Conservation (phyloP, 768 basidiomycete species). For the Macrolepiota fuliginosa region DNA sequence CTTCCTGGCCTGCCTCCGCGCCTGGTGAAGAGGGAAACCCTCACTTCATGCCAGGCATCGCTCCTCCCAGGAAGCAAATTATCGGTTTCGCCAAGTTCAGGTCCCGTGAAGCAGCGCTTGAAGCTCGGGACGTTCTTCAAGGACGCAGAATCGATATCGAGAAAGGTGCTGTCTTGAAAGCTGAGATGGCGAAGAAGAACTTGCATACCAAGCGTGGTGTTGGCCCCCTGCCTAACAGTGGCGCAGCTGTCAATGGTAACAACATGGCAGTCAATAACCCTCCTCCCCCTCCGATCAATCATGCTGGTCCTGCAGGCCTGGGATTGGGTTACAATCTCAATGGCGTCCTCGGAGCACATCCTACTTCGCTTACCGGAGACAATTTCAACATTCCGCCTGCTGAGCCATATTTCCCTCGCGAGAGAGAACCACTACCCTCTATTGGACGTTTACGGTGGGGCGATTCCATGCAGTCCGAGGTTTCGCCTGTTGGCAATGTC, state of each 20-base stretch:
- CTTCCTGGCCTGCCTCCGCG: constrained; percentile 58
- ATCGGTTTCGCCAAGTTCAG: constrained; percentile 98
- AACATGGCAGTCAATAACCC: constrained; percentile 15
- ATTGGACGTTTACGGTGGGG: constrained; percentile 16
- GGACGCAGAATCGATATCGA: constrained; percentile 90
- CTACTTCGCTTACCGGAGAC: constrained; percentile 4
- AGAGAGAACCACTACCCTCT: constrained; percentile 13
- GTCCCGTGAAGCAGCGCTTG: constrained; percentile 81
- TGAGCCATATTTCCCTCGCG: constrained; percentile 13
- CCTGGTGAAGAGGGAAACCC: constrained; percentile 29
- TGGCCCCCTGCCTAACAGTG: constrained; percentile 50
- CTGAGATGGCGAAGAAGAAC: constrained; percentile 99
- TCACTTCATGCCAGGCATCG: constrained; percentile 32
- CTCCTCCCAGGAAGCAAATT: constrained; percentile 86
- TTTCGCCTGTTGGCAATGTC: constrained; percentile 11
- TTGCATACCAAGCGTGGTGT: constrained; percentile 92
- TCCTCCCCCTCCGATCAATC: constrained; percentile 19
- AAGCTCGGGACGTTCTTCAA: constrained; percentile 84
- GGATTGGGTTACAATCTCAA: background rate
- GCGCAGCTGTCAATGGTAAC: constrained; percentile 24
- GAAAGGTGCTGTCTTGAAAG: constrained; percentile 90
- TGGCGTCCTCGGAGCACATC: constrained; percentile 1
- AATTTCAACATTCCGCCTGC: constrained; percentile 1
- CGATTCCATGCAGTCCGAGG: constrained; percentile 15
- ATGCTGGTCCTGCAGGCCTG: constrained; percentile 1